phyloP scores from a whole-genome alignment of 2,329 filamentous ascomycete genomes.

The Macroventuria anomochaeta region DNA sequence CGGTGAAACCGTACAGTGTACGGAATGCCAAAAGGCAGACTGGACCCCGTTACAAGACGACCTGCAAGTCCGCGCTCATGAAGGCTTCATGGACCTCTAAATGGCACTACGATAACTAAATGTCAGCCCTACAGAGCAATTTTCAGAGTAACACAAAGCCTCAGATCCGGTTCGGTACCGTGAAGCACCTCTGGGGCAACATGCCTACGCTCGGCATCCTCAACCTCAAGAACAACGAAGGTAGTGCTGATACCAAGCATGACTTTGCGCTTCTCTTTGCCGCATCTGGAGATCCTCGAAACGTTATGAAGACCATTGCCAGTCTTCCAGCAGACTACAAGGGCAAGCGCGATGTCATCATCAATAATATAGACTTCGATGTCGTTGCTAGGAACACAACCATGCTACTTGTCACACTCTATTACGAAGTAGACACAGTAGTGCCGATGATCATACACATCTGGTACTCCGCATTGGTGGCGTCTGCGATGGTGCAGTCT shows the following conservation, averaged over 20 bases:
- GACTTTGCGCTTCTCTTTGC: slow-evolving; percentile 48
- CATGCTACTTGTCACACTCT: slow-evolving; percentile 48
- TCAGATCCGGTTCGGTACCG: not conserved
- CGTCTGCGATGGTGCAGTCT: slow-evolving; percentile 23
- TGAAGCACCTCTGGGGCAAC: slow-evolving; percentile 50
- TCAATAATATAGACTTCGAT: slow-evolving; percentile 53
- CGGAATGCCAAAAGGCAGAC: slow-evolving; percentile 5
- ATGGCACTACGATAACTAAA: slow-evolving; percentile 35
- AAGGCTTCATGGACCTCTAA: slow-evolving; percentile 29
- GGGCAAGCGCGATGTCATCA: slow-evolving; percentile 27
- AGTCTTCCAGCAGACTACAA: slow-evolving; percentile 41
- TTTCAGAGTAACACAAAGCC: too few relatives aligned
- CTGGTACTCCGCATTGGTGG: slow-evolving; percentile 55
- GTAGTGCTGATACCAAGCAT: slow-evolving; percentile 35
- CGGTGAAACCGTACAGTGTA: not conserved
- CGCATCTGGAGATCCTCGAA: slow-evolving; percentile 55
- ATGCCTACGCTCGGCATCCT: slow-evolving; percentile 52
- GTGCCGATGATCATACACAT: slow-evolving; percentile 51
- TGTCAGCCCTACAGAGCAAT: slow-evolving; percentile 22
- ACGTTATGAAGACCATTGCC: slow-evolving; percentile 52
- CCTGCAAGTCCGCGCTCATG: slow-evolving; percentile 3
- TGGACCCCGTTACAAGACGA: slow-evolving; percentile 2
- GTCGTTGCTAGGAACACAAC: slow-evolving; percentile 52
- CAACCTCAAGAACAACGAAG: slow-evolving; percentile 31
- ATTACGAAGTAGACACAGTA: slow-evolving; percentile 25